Evolutionary conservation across 2,329 filamentous ascomycete species (phyloP), one percentile per base, ranked within the genome.

Genomic region (Botrytis squamosa): DNA sequence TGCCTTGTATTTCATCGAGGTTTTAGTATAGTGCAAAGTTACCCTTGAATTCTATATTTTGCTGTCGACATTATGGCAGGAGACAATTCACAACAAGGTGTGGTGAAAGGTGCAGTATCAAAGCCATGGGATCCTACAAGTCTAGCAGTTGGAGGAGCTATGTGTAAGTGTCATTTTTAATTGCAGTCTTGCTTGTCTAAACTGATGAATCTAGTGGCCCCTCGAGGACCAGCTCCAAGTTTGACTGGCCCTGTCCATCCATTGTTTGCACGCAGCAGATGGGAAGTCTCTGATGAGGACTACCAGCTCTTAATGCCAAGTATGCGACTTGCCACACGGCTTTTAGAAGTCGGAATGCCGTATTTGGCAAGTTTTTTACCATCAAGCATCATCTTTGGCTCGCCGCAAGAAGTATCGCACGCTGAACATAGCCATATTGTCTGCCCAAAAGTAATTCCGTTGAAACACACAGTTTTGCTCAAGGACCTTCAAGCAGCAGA

Each of bases 331-430:
- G 78, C 78, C 36, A 75, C 76, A 12, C 74, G 76, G 16, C 71
- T 80, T 25, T 38, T 80, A 29, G 60, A 75, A 25, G 75, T 75
- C 6, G 77, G 76, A 14, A 74, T 77, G 66, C 76, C 75, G 42
- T 79, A 78, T 62, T 67, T 79, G 40, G 71, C 75, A 25, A 75
- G 52, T 60, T 80, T 79, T 64, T 71, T 80, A 2, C 77, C 77
- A 18, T 71, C 74, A 9, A 70, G 75, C n/a, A 55, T 65, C 40
- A 52, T 76, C 14, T 72, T 72, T 44, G 71, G 55, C 25, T 38
- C 29, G 10, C 64, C 71, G 20, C 42, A 64, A 29, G 29, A 59
- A 44, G 25, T 42, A 60, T 59, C 46, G 7, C 60, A 71, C 59
- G 38, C 29, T 25, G 66, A 65, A 42, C 70, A 63, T 42, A 40